Evolutionary conservation across 768 basidiomycete genomes (phyloP).

Genomic region (Panaeolus papilionaceus): DNA sequence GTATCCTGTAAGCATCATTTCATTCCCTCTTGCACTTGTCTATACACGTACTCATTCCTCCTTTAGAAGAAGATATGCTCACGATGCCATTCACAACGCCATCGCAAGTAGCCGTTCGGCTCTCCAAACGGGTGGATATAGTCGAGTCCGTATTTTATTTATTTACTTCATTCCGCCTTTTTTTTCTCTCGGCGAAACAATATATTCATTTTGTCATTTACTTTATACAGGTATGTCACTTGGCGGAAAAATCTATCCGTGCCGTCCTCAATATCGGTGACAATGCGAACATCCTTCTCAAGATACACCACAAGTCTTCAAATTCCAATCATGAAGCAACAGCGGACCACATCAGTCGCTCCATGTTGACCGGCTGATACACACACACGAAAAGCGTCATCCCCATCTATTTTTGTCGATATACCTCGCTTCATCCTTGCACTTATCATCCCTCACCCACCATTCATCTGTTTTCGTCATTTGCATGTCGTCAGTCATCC

Average conservation of each 20-base stretch:
- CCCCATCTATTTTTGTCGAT: not conserved
- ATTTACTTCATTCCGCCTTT: constrained; percentile 15
- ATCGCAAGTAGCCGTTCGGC: constrained; percentile 73
- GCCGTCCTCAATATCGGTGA: constrained; percentile 73
- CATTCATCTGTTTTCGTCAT: not conserved
- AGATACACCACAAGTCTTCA: constrained; percentile 54
- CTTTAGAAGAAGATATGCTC: constrained; percentile 72
- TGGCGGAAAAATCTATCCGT: constrained; percentile 73
- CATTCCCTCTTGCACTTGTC: constrained; percentile 9
- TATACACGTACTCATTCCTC: constrained; percentile 21
- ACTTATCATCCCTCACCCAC: constrained; percentile 4
- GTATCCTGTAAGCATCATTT: constrained; percentile 61
- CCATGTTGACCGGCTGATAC: constrained; percentile 52
- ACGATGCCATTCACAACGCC: constrained; percentile 83
- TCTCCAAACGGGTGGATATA: constrained; percentile 60
- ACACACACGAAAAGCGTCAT: constrained; percentile 14
- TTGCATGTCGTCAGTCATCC: constrained; percentile 9
- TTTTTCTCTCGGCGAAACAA: constrained; percentile 3
- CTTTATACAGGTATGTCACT: constrained; percentile 61
- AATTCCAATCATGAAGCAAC: constrained; percentile 34
- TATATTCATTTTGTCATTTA: constrained; percentile 17
- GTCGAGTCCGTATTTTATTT: constrained; percentile 41
- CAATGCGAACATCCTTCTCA: constrained; percentile 69
- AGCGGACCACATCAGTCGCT: constrained; percentile 28
- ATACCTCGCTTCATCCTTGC: constrained; percentile 10